Percentiles rank a stretch among this genome's conserved stretches.
Evolutionary conservation across 2,329 filamentous ascomycete genomes (phyloP).

Genomic region (Tolypocladium guangdongense): DNA sequence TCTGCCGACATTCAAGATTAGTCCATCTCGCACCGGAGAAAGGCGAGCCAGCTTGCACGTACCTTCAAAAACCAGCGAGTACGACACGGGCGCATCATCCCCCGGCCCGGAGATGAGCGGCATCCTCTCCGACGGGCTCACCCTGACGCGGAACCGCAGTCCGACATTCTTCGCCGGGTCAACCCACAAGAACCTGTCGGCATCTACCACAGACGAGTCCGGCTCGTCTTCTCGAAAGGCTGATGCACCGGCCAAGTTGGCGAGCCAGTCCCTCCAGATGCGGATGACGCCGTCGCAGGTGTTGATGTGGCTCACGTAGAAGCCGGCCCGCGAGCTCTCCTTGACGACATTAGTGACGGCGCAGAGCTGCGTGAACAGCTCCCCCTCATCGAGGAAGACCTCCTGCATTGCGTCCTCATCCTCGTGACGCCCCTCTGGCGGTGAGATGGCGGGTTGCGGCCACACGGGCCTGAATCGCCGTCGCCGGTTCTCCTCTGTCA

Average conservation of each 20-base stretch:
- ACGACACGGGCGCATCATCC: slow-evolving; percentile 58
- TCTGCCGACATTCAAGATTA: slow-evolving; percentile 34
- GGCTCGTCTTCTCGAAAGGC: neutral
- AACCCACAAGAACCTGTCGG: slow-evolving; percentile 52
- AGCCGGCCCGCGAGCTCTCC: slow-evolving; percentile 45
- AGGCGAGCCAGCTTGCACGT: slow-evolving; percentile 11
- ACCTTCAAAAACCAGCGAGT: slow-evolving; percentile 65
- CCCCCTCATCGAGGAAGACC: slow-evolving; percentile 55
- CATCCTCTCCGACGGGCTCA: slow-evolving; percentile 22
- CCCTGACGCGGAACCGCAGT: slow-evolving; percentile 50
- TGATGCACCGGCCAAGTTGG: slow-evolving; percentile 20
- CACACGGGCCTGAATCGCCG: slow-evolving; percentile 14
- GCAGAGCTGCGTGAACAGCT: slow-evolving; percentile 66
- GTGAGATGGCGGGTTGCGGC: neutral
- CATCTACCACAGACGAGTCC: slow-evolving; percentile 1
- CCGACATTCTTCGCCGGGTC: slow-evolving; percentile 53
- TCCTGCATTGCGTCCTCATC: slow-evolving; percentile 43
- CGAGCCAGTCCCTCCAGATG: slow-evolving; percentile 64
- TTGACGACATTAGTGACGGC: slow-evolving; percentile 58
- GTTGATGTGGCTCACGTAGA: slow-evolving; percentile 54
- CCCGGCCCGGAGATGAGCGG: slow-evolving; percentile 46
- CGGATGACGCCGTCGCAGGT: slow-evolving; percentile 59
- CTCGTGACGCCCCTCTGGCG: slow-evolving; percentile 7
- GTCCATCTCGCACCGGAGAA: neutral
- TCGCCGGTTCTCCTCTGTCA: slow-evolving; percentile 39